Evolutionary conservation across 2,329 filamentous ascomycete species (phyloP), one percentile per base, ranked within the genome.

Genomic region (Claviceps cyperi): DNA sequence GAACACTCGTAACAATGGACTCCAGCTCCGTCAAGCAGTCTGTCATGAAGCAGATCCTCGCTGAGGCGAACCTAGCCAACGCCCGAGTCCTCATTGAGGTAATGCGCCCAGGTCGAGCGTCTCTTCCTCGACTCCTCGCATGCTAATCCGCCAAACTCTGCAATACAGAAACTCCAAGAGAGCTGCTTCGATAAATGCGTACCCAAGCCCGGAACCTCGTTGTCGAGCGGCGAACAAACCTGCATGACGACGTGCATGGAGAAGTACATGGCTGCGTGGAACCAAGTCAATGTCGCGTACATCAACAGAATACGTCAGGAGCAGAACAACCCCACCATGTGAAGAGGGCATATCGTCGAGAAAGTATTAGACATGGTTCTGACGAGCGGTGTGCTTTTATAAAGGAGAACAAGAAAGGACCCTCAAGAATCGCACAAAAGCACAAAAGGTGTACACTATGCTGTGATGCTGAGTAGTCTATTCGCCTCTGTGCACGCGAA

Each of bases 241-340:
- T 91, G 86, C 70, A 75, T 86, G 61, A 85, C 77, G 19, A 73
- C 76, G 53, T 91, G 86, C 72, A 86, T 89, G 79, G 84, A 90
- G 60, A 90, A 90, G 68, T 91, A 90, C 73, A 86, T 90, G 74
- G 70, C 75, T 35, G 77, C 84, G 11, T 91, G 86, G 86, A 89
- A 89, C 69, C 70, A 76, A 55, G 81, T 86, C 60, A 84, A 81
- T 69, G 66, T 73, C 46, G 74, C 81, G 40, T 88, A 87, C 64
- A 77, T 87, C 60, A 66, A 67, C 54, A 74, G 78, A 57, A 66
- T 80, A 66, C 79, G 83, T 65, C 73, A 74, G 56, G 81, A 83
- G 69, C 69, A 69, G 50, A 59, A 56, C 51, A 66, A 64, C 40
- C 48, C 49, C 15, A 50, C 24, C 37, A 39, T 46, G 40, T 52